Percentiles rank a stretch among this genome's conserved stretches.
phyloP scores from a whole-genome alignment of 225 moss, liverwort and hornwort species.

The Pleurozium schreberi region DNA sequence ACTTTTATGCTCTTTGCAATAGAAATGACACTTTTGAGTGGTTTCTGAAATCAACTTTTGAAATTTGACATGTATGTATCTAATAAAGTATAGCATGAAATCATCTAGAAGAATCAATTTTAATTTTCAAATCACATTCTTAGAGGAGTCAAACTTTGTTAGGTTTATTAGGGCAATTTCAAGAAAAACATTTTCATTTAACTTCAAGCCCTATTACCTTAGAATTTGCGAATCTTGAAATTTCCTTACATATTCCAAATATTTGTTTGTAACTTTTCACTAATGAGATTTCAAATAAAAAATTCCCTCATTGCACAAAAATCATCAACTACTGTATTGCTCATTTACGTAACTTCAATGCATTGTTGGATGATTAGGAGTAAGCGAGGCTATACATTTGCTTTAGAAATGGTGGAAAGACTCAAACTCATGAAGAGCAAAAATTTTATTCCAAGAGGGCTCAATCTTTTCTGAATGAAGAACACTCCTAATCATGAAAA shows the following conservation, averaged over 20 bases:
- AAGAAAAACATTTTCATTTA: too few relatives aligned
- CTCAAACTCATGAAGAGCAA: too few relatives aligned
- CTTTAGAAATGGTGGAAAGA: too few relatives aligned
- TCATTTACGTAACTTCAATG: neutral
- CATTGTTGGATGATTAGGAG: neutral
- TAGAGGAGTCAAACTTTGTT: neutral
- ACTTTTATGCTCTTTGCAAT: too few relatives aligned
- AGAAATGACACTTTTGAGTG: too few relatives aligned
- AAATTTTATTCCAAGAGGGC: neutral
- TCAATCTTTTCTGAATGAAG: too few relatives aligned
- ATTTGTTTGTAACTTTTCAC: neutral
- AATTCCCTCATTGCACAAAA: neutral
- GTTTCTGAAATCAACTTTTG: too few relatives aligned
- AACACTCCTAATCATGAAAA: too few relatives aligned
- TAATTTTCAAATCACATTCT: neutral
- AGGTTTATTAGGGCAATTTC: fast-evolving
- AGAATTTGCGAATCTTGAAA: neutral
- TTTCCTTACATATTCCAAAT: neutral
- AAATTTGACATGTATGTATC: too few relatives aligned
- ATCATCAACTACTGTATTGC: neutral
- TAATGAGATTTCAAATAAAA: neutral
- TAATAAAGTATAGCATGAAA: neutral
- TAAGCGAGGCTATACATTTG: neutral
- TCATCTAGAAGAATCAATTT: neutral
- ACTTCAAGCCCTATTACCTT: neutral